Evolutionary conservation across 805 yeast genomes (phyloP), one percentile per base, ranked within the genome.

Genomic region (Wickerhamomyces alni): DNA sequence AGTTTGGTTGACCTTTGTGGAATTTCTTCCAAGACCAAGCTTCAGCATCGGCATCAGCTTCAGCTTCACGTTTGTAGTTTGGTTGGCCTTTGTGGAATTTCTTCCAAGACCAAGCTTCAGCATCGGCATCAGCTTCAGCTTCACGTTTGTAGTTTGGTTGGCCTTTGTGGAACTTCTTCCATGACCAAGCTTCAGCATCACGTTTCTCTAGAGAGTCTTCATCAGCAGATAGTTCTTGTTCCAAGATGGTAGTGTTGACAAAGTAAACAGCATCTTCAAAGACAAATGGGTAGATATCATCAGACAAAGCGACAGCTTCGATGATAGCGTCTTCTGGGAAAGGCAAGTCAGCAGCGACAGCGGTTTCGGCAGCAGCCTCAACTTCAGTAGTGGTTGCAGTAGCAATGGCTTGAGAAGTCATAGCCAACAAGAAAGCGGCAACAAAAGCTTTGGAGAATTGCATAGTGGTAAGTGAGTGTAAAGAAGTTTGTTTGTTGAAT

Each of bases 371-470:
- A 29, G 13, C 9, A 17, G 21, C 18, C 11, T 17, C 38, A 34
- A 40, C 25, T 12, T 34, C 29, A 13, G 34, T 17, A 8, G 42
- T 15, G 26, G 15, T 19, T 13, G 30, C 43, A 21, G 37, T 36
- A 15, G 48, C 44, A n/a, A 40, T 18, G 10, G 37, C 35, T 29
- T 40, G 29, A 10, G 42, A 41, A 31, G 44, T 37, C 18, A 46
- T 32, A 24, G 46, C 41, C 22, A 45, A 33, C 10, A 41, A 16
- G 22, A 37, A 17, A 15, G 47, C 33, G 13, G 17, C 29, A 16
- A 44, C 18, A 25, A 38, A 24, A 34, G 44, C 27, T 13, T 40
- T 44, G 7, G 50, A 42, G 25, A 46, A 44, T 38, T 42, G 38
- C 50, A 46, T 45, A 5, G 24, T 30, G 18, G n/a, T 6, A 7